These are phyloP conservation scores for Didymella pomorum DNA, from an alignment of 2,329 filamentous ascomycete species.

Conservation along the genomic window DNA sequence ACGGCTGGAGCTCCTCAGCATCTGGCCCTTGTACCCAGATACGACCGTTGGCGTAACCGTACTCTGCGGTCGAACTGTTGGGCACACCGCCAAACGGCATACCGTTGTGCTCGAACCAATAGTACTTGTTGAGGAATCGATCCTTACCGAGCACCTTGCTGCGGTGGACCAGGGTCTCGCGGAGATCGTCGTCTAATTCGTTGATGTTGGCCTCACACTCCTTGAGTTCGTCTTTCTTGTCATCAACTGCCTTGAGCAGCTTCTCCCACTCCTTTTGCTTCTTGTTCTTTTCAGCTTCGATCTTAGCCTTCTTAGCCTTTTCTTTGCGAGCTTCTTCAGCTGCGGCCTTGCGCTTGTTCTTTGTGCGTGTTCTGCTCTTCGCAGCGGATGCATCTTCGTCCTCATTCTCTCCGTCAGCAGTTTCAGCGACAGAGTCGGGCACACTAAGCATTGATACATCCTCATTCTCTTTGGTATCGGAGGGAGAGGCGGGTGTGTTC, in stretches of 20 bases:
- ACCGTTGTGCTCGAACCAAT: constrained; percentile 98
- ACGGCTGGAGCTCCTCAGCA: constrained; percentile 73
- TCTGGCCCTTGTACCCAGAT: constrained; percentile 97
- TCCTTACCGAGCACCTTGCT: constrained; percentile 91
- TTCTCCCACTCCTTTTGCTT: constrained; percentile 90
- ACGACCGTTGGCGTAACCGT: constrained; percentile 91
- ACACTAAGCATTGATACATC: constrained; percentile 64
- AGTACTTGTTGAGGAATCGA: constrained; percentile 97
- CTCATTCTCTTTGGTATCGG: constrained; percentile 59
- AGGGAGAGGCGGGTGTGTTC: constrained; percentile 70
- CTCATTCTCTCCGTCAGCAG: constrained; percentile 73
- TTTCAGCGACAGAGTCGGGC: constrained; percentile 70
- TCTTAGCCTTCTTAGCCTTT: constrained; percentile 71
- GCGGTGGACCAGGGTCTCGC: constrained; percentile 91
- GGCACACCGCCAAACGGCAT: constrained; percentile 95
- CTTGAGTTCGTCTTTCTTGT: constrained; percentile 80
- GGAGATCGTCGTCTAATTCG: constrained; percentile 86
- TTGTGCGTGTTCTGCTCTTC: constrained; percentile 67
- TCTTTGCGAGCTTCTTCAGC: constrained; percentile 65
- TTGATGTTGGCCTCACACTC: constrained; percentile 86
- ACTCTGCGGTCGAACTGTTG: constrained; percentile 83
- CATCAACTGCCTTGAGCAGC: constrained; percentile 85
- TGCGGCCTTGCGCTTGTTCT: constrained; percentile 79
- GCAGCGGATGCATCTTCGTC: constrained; percentile 59
- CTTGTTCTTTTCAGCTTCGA: constrained; percentile 67